Evolutionary conservation across 495 filamentous ascomycete genomes (phyloP).

Genomic region (Aspergillus hancockii): DNA sequence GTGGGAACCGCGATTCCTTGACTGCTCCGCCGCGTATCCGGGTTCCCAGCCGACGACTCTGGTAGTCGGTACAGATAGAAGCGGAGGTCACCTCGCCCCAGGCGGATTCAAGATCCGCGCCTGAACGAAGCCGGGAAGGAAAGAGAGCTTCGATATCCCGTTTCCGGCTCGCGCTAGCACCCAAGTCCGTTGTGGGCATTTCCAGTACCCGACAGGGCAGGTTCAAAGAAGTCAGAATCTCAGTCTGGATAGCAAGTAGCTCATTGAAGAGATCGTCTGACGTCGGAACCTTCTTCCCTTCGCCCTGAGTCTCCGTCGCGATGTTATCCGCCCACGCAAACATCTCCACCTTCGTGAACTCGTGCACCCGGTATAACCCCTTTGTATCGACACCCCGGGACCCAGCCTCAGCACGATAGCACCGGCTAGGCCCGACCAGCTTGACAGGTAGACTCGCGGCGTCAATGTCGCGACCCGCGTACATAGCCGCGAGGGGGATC

Average conservation of each 20-base stretch:
- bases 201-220: slow-evolving; percentile 89
- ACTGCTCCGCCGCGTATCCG: slow-evolving; percentile 50
- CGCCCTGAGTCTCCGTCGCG: slow-evolving; percentile 32
- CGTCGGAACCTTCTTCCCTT: slow-evolving; percentile 9
- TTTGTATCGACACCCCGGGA: slow-evolving; percentile 86
- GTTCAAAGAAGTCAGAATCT: slow-evolving; percentile 71
- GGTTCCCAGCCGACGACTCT: slow-evolving; percentile 79
- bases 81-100: slow-evolving; percentile 94
- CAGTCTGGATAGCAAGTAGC: slow-evolving; percentile 81
- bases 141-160: slow-evolving; percentile 93
- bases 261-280: slow-evolving; percentile 70
- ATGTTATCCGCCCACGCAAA: slow-evolving; percentile 72
- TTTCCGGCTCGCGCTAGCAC: slow-evolving; percentile 83
- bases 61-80: slow-evolving; percentile 93
- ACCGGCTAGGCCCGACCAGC: slow-evolving; percentile 78
- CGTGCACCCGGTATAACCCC: slow-evolving; percentile 96
- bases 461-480: slow-evolving; percentile 69
- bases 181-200: slow-evolving; percentile 87
- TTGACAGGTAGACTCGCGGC: slow-evolving; percentile 69
- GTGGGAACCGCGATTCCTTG: slow-evolving; percentile 61
- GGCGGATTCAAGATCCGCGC: slow-evolving; percentile 61
- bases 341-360: slow-evolving; percentile 98
- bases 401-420: slow-evolving; percentile 93
- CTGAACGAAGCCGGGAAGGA: slow-evolving; percentile 64
- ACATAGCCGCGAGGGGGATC: slow-evolving; percentile 90